A percentile compares a stretch with the other conserved stretches of the same genome.
phyloP scores from a whole-genome alignment of 1,139 yeast species.

The Geotrichum macrosporum region DNA sequence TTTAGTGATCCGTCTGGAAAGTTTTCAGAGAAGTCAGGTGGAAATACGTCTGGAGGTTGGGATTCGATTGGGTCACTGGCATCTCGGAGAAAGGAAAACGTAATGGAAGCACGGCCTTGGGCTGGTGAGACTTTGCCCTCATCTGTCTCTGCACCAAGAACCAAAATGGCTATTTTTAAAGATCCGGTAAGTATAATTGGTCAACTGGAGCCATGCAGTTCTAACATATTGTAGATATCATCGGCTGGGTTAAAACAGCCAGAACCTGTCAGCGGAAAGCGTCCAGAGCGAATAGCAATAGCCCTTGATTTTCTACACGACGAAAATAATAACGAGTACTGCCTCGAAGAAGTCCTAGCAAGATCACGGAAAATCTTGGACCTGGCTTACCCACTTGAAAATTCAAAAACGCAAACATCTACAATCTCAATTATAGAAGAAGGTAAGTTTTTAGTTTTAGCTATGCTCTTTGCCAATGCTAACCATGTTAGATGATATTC shows the following conservation, averaged over 20 bases:
- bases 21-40: constrained; percentile 26
- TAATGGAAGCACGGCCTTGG: constrained; percentile 57
- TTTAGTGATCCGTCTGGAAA: constrained; percentile 34
- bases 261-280: constrained; percentile 38
- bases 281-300: constrained; percentile 59
- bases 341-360: constrained; percentile 63
- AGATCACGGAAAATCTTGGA: constrained; percentile 39
- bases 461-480: constrained; percentile 8
- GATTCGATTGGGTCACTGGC: constrained; percentile 50
- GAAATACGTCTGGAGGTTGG: constrained; percentile 40
- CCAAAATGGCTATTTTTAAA: constrained; percentile 42
- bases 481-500: constrained; percentile 9
- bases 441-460: constrained; percentile 3
- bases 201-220: background rate
- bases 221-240: constrained; percentile 4
- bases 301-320: constrained; percentile 44
- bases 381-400: constrained; percentile 21
- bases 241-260: constrained; percentile 11
- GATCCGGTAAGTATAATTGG: constrained; percentile 32
- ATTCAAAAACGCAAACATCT: constrained; percentile 18
- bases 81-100: constrained; percentile 62
- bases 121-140: constrained; percentile 56
- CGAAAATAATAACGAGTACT: constrained; percentile 47
- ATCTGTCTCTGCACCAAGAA: constrained; percentile 24
- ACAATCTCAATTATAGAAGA: constrained; percentile 30